Evolutionary conservation across 352 stramenopile genomes (phyloP), one percentile per base, ranked within the genome.

Genomic region (Globisporangium megalacanthum): DNA sequence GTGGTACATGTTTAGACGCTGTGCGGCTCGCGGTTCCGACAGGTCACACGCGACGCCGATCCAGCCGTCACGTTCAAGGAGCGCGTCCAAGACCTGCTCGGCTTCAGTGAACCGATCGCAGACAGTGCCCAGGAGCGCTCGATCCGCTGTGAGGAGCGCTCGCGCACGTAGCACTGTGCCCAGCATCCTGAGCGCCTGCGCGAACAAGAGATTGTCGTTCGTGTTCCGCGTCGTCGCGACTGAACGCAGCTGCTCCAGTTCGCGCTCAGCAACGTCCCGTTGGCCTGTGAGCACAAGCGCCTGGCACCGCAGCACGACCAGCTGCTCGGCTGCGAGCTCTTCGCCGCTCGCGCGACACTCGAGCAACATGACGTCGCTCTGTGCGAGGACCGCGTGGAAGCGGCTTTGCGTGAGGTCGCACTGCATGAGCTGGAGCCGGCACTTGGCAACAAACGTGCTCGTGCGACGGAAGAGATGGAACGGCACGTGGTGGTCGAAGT

Each of bases 51-150:
- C 31, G 37, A 75, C 58, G 4, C 82, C 78, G 35, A 86, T 74
- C 82, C 82, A 92, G 13, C 82, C 82, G 54, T 84, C 69, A 11
- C 71, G 68, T 33, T 72, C 59, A 33, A 92, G 55, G 36, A 86
- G 14, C 1, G 20, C 31, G 56, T 87, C 75, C 29, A 92, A 33
- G 6, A 70, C 56, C 1, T n/a, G 42, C 56, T 84, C 66, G 1
- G 76, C 79, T 61, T 83, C 68, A 29, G 51, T 52, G n/a, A 80
- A 58, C 9, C 54, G 56, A 4, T 69, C 53, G 33, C 29, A 51
- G 22, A 62, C 66, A 37, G 17, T 51, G 1, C 53, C 44, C 17
- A 85, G 55, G 17, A 48, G 5, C 20, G 41, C 20, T 29, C 41
- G 15, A 1, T 62, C 29, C 3, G 50, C 60, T 29, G 48, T 67